Conservation (phyloP, 208 protist genomes). For the Leptomonas pyrrhocoris region DNA sequence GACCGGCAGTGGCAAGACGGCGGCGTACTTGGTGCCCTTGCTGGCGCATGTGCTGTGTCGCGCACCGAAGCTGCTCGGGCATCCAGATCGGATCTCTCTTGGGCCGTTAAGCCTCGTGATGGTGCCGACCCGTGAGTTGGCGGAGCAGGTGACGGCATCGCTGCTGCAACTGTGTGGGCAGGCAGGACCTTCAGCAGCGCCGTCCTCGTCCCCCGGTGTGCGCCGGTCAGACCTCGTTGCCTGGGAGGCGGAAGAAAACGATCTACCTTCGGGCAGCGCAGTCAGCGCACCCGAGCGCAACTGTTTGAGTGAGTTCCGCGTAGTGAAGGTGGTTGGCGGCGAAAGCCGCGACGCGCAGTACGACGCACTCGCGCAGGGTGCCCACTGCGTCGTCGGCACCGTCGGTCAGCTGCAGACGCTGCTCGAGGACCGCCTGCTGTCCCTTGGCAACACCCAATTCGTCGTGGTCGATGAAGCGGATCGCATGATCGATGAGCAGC, state of each 20-base stretch:
- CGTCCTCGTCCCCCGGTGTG: background rate
- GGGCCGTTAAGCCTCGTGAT: constrained; percentile 89
- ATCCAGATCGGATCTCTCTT: constrained; percentile 58
- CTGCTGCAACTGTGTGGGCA: constrained; percentile 26
- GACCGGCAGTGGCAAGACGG: constrained; percentile 95
- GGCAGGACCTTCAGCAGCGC: background rate
- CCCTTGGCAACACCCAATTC: constrained; percentile 61
- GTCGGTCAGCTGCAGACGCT: constrained; percentile 74
- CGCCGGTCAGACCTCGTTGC: background rate
- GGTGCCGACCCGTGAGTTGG: constrained; percentile 94
- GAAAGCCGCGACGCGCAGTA: constrained; percentile 66
- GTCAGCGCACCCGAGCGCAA: constrained; percentile 33
- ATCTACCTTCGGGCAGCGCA: background rate
- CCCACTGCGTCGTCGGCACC: constrained; percentile 87
- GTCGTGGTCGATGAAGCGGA: constrained; percentile 98
- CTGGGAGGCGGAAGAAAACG: constrained; percentile 20
- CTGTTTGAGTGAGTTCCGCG: constrained; percentile 55
- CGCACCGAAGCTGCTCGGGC: constrained; percentile 54
- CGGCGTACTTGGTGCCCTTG: constrained; percentile 91
- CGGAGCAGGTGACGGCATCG: constrained; percentile 82
- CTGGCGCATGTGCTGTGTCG: constrained; percentile 66
- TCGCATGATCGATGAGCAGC: constrained; percentile 94
- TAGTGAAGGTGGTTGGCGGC: constrained; percentile 81
- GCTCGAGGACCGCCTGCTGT: constrained; percentile 68
- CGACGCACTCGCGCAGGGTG: constrained; percentile 47